Evolutionary conservation across 2,329 filamentous ascomycete genomes (phyloP), one percentile per base, ranked within the genome.

Genomic region (Fusarium sp.): DNA sequence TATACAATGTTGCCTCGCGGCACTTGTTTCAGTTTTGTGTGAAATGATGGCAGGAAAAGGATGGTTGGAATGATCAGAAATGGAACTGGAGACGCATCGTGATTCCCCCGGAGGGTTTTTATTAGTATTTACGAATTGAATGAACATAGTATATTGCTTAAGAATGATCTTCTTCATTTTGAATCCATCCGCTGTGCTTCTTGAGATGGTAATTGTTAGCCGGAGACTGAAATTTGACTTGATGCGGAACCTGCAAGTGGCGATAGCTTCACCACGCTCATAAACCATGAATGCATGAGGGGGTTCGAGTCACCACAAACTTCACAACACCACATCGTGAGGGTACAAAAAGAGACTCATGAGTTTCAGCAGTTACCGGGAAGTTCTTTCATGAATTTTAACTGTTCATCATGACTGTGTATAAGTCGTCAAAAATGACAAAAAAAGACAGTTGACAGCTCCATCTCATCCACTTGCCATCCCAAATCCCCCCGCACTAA

Each of bases 401-500:
- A 4, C 17, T 11, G 1, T 0, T 7, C 7, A 5, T 13, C 0
- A n/a, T 7, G 1, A 3, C 13, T 14, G 0, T 0, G 6, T 7
- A 2, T 53, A 5, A n/a, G 13, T 22, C 9, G 6, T 3, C 15
- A 8, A 64, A 75, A 72, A 75, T 26, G 22, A 7, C 33, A 63
- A 75, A 80, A 75, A 75, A 75, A 72, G 76, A 79, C 79, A 79
- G 84, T 87, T 72, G 84, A 79, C 81, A 77, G 81, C 81, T 83
- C 86, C 82, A 86, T 86, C 86, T 83, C 83, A 79, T 79, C 76
- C 77, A 77, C 58, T 68, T 61, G 75, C 80, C 80, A 83, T 80
- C 82, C 84, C 87, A 89, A 85, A 80, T 86, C 86, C 85, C 83
- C 77, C 64, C 65, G 65, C 83, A 81, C 83, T 82, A 83, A 84